A percentile compares a stretch with the other conserved stretches of the same genome.
phyloP scores from a whole-genome alignment of 495 filamentous ascomycete species.

The Hypoxylon lenormandii region DNA sequence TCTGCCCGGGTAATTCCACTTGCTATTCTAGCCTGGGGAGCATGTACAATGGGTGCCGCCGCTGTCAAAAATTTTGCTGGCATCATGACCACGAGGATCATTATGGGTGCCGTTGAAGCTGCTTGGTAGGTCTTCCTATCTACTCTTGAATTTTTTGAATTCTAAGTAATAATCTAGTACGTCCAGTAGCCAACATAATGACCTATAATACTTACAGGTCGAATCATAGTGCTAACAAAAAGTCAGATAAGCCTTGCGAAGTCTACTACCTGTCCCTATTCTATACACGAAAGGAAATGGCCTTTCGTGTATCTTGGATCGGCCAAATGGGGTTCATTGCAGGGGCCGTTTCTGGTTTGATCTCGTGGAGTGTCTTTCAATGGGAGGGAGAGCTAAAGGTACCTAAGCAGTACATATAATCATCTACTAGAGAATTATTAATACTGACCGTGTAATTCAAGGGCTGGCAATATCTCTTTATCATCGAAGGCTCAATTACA shows the following conservation, averaged over 20 bases:
- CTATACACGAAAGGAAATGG: conserved; percentile 37
- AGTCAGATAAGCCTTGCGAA: conserved; percentile 31
- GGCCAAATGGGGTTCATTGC: conserved; percentile 41
- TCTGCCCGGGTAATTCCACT: conserved; percentile 43
- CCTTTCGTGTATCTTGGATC: conserved; percentile 31
- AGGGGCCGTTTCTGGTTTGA: conserved; percentile 33
- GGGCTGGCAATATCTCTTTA: conserved; percentile 38
- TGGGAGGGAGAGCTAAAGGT: conserved; percentile 28
- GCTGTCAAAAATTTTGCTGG: conserved; percentile 45
- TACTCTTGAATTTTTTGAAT: neutral
- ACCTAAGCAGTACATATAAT: neutral
- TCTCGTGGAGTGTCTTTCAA: conserved; percentile 37
- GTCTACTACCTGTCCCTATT: conserved; percentile 36
- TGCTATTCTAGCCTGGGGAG: conserved; percentile 51
- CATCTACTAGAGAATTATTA: neutral
- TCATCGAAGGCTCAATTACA: conserved; percentile 36
- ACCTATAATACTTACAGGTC: too few species aligned
- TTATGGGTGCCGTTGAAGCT: conserved; percentile 66
- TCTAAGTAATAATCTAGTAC: conserved; percentile 11
- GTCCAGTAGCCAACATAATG: neutral
- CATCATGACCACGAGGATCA: conserved; percentile 65
- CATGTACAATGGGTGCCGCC: conserved; percentile 55
- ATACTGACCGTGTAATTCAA: neutral
- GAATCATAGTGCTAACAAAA: conserved; percentile 9
- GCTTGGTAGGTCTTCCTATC: conserved; percentile 15